Conservation (phyloP, 176 grass and related monocot genomes). For the Cocos nucifera region DNA sequence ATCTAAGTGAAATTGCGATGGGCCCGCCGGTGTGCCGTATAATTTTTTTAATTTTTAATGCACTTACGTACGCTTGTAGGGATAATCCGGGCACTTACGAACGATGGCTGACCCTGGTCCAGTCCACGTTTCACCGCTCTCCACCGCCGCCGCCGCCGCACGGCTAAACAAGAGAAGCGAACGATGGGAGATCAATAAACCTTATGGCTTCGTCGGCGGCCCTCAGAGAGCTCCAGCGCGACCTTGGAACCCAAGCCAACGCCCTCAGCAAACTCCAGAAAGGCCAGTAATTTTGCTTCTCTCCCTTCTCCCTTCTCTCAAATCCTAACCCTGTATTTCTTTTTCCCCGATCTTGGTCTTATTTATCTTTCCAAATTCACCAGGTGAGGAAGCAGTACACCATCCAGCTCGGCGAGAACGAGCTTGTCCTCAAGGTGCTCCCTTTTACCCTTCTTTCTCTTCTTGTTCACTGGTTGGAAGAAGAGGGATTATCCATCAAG, state of each 20-base stretch:
- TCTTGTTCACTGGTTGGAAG: too few species aligned
- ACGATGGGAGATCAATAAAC: too few species aligned
- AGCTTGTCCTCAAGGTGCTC: conserved; percentile 86
- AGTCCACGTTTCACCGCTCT: too few species aligned
- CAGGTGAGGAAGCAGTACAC: conserved; percentile 99
- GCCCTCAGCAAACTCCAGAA: conserved; percentile 94
- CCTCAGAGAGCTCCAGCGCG: conserved; percentile 66
- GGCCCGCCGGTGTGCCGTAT: too few species aligned
- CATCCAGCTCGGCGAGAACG: conserved; percentile 95
- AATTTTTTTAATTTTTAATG: too few species aligned
- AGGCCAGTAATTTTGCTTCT: conserved; percentile 20
- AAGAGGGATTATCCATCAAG: too few species aligned
- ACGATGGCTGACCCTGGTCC: too few species aligned
- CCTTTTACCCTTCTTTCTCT: background rate
- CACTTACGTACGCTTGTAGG: too few species aligned
- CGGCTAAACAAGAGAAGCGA: too few species aligned
- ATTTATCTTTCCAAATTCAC: background rate
- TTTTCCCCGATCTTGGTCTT: background rate
- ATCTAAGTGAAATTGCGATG: too few species aligned
- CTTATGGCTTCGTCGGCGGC: conserved; percentile 28
- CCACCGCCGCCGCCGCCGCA: too few species aligned
- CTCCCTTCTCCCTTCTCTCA: background rate
- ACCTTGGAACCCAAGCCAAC: conserved; percentile 72
- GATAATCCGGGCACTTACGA: too few species aligned
- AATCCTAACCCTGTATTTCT: conserved; percentile 20